A percentile compares a stretch with the other conserved stretches of the same genome.
Evolutionary conservation across 768 basidiomycete genomes (phyloP).

Genomic region (Lentinula lateritia): DNA sequence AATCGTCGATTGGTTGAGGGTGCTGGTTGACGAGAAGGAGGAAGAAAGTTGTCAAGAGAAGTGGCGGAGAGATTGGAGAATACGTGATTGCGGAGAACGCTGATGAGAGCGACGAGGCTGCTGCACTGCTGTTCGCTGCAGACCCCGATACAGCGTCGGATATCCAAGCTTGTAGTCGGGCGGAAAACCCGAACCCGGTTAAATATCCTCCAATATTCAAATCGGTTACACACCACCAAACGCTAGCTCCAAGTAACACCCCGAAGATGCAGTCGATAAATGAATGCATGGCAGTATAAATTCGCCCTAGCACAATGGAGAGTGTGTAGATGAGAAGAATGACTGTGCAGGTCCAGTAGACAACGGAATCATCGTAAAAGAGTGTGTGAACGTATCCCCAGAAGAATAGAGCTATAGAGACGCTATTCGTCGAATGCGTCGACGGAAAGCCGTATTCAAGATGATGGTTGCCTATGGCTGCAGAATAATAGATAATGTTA

Average conservation of each 20-base stretch:
- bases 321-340: slow-evolving; percentile 54
- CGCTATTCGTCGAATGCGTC: slow-evolving; percentile 88
- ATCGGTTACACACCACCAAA: slow-evolving; percentile 58
- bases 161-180: slow-evolving; percentile 32
- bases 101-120: not conserved
- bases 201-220: slow-evolving; percentile 18
- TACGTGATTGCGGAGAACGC: not conserved
- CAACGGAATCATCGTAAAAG: slow-evolving; percentile 22
- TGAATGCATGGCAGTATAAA: slow-evolving; percentile 88
- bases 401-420: slow-evolving; percentile 85
- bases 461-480: slow-evolving; percentile 76
- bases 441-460: slow-evolving; percentile 95
- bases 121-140: no score
- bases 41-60: slow-evolving; percentile 54
- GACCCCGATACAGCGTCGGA: not conserved
- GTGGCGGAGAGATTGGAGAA: slow-evolving; percentile 35
- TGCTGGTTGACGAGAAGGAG: slow-evolving; percentile 81
- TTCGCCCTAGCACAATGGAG: slow-evolving; percentile 72
- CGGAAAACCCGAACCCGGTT: slow-evolving; percentile 18
- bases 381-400: slow-evolving; percentile 54
- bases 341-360: slow-evolving; percentile 23
- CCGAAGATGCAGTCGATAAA: slow-evolving; percentile 71
- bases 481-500: not conserved
- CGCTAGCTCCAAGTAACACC: slow-evolving; percentile 52
- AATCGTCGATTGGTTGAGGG: slow-evolving; percentile 93